phyloP scores from a whole-genome alignment of 2,329 filamentous ascomycete genomes.

The Alternaria tenuissima region DNA sequence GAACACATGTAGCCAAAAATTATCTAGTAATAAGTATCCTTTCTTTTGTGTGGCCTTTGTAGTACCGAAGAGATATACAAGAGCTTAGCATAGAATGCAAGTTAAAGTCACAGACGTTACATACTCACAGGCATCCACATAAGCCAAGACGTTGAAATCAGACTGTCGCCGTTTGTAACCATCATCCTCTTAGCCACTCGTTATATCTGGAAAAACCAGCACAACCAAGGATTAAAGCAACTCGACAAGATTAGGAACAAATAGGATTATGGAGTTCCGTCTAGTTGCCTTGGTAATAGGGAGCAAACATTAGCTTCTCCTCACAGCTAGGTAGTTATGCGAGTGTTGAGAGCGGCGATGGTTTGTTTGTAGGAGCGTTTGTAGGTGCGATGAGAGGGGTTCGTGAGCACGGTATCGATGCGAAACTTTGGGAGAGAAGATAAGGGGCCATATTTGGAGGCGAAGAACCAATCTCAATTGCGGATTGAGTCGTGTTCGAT shows the following conservation, averaged over 20 bases:
- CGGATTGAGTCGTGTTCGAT: not conserved
- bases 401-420: not conserved
- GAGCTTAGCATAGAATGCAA: too few relatives aligned
- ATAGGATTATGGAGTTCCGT: not conserved
- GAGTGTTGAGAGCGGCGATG: not conserved
- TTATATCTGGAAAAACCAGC: not conserved
- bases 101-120: too few relatives aligned
- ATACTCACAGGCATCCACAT: too few relatives aligned
- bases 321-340: not conserved
- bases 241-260: too few relatives aligned
- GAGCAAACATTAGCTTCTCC: not conserved
- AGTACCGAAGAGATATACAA: too few relatives aligned
- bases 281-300: not conserved
- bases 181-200: not conserved
- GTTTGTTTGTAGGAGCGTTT: not conserved
- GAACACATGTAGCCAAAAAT: too few relatives aligned
- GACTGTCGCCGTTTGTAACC: not conserved
- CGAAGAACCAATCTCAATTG: not conserved
- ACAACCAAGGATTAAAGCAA: not conserved
- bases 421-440: not conserved
- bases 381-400: not conserved
- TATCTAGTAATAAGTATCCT: too few relatives aligned
- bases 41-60: too few relatives aligned
- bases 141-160: not conserved
- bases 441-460: not conserved